These are phyloP conservation scores for Micractinium sp. DNA, from an alignment of 139 green algal genomes.

Conservation along the genomic window DNA sequence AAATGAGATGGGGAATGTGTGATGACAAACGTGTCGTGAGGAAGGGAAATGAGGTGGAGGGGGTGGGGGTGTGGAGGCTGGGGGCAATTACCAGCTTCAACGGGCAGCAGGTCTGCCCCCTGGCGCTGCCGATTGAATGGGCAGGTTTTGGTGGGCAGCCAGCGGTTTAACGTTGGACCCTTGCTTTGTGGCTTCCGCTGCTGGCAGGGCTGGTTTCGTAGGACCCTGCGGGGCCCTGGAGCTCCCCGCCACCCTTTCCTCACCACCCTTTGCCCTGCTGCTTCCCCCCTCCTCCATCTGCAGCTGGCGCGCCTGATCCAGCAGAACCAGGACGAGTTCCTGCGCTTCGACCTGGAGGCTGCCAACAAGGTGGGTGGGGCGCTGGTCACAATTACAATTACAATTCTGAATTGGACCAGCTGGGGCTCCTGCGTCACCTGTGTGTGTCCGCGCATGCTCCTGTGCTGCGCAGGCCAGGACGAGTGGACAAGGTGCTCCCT, in stretches of 20 bases:
- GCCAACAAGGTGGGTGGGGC: constrained; percentile 51
- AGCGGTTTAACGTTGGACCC: too few species aligned
- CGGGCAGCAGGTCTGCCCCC: too few species aligned
- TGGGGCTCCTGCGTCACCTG: background rate
- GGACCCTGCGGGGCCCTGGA: background rate
- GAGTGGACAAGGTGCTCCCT: too few species aligned
- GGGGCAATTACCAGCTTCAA: background rate
- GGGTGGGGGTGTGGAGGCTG: background rate
- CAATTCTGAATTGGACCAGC: background rate
- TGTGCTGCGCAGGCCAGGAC: background rate
- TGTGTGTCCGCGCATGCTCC: background rate
- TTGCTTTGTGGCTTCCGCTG: background rate
- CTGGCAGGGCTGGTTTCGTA: background rate
- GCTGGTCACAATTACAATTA: background rate
- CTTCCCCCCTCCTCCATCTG: background rate
- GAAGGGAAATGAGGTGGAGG: background rate
- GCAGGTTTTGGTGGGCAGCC: too few species aligned
- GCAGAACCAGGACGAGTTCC: constrained; percentile 47
- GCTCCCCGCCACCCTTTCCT: background rate
- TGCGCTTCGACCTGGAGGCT: constrained; percentile 81
- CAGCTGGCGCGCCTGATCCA: constrained; percentile 76
- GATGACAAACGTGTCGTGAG: too few species aligned
- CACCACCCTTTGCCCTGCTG: background rate
- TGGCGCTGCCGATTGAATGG: too few species aligned
- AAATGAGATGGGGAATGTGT: too few species aligned